A percentile compares a stretch with the other conserved stretches of the same genome.
Evolutionary conservation across 1,284 basidiomycete genomes (phyloP).

Genomic region (Hypsizygus ulmarius): DNA sequence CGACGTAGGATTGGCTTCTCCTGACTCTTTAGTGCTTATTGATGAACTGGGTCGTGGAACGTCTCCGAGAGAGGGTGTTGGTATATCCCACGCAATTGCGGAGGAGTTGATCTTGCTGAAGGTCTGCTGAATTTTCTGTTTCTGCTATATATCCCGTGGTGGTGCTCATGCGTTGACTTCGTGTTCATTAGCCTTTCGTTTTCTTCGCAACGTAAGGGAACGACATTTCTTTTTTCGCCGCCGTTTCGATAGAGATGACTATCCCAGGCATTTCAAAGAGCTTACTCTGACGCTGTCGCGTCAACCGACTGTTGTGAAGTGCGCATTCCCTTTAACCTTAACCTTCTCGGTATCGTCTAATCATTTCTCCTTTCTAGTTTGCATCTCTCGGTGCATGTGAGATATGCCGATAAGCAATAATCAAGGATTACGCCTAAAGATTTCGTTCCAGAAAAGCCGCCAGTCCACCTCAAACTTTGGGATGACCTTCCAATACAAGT

Average conservation of each 20-base stretch:
- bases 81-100: slow-evolving; percentile 89
- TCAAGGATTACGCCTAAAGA: background rate
- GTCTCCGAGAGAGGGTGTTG: slow-evolving; percentile 82
- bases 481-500: slow-evolving; percentile 82
- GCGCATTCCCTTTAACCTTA: slow-evolving; percentile 24
- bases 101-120: slow-evolving; percentile 78
- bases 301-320: slow-evolving; percentile 75
- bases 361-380: slow-evolving; percentile 46
- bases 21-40: slow-evolving; percentile 74
- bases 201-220: slow-evolving; percentile 92
- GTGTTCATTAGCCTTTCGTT: slow-evolving; percentile 61
- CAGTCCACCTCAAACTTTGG: slow-evolving; percentile 57
- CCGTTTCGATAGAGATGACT: background rate
- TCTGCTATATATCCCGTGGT: no score
- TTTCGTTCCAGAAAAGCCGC: slow-evolving; percentile 43
- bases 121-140: slow-evolving; percentile 37
- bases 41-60: slow-evolving; percentile 93
- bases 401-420: slow-evolving; percentile 7
- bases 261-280: slow-evolving; percentile 67
- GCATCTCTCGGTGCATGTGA: slow-evolving; percentile 79
- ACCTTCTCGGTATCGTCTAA: slow-evolving; percentile 24
- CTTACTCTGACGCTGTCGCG: slow-evolving; percentile 67
- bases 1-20: slow-evolving; percentile 66
- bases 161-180: slow-evolving; percentile 3
- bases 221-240: no score